Evolutionary conservation across 2,329 filamentous ascomycete species (phyloP), one percentile per base, ranked within the genome.

Genomic region (Phoma sp.): DNA sequence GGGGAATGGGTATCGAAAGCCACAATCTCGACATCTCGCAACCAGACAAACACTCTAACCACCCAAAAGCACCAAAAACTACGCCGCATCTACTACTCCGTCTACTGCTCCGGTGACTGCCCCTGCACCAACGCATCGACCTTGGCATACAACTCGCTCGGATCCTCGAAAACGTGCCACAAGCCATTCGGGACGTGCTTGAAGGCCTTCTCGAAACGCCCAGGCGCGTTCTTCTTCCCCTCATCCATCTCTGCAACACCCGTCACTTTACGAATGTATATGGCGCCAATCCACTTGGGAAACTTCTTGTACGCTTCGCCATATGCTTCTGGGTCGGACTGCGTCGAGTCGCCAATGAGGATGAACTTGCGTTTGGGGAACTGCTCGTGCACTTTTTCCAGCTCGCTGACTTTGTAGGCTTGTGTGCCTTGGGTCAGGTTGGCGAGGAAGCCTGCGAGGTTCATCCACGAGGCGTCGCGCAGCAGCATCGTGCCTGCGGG

Each of bases 241-340:
- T 89, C 84, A 30, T 88, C 80, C 74, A 93, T 89, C 29, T 88
- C 83, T 0, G 87, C 86, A 23, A 95, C 84, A 58, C 93, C 89
- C 2, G 82, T 87, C 0, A 95, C 91, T 69, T 90, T 93, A 48
- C 93, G 85, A 66, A 97, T 96, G 60, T 90, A 88, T 41, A 98
- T 95, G 10, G 89, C 83, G 57, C 85, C 85, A 57, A 97, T 85
- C 91, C 92, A 97, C 6, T 83, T 85, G 0, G 88, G 87, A 58
- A 87, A 84, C 43, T 82, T 81, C 47, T 86, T 73, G 74, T 82
- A 92, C 75, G 91, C 86, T 62, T 93, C 87, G 25, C 88, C 93
- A 69, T 97, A 98, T 0, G 90, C 86, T 72, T 98, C 93, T 0
- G 93, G 93, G 65, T 98, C 93, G 24, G 86, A 89, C 75, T 97